Evolutionary conservation across 2,329 filamentous ascomycete species (phyloP), one percentile per base, ranked within the genome.

Genomic region (Tolypocladium sp.): DNA sequence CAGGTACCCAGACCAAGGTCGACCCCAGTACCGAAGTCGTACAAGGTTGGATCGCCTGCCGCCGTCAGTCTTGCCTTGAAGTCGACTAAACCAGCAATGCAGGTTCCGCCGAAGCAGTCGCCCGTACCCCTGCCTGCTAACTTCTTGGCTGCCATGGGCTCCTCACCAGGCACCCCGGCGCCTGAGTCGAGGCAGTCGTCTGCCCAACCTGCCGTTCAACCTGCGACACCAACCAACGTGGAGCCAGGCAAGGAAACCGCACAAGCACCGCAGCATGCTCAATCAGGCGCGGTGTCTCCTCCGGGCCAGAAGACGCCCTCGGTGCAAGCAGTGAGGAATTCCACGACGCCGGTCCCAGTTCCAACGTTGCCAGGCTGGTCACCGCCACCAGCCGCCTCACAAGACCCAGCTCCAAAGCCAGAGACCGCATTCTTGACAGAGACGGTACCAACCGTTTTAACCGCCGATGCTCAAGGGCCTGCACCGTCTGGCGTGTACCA

Each of bases 61-160:
- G 62, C 64, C 55, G 54, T 64, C 61, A 60, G 65, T 58, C 49
- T 64, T 59, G 63, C 63, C 58, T 58, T 60, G 56, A 65, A 65
- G 56, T 66, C 66, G 63, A 68, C 67, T 66, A 70, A 73, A 62
- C 63, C 65, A 63, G 63, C 63, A 58, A 64, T 64, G 51, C 63
- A 70, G 70, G 64, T 70, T 62, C 74, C 74, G 27, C 63, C 70
- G 17, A 78, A 77, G 63, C 68, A 78, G 58, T 77, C 76, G 1
- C 76, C 76, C 3, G 76, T 79, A 6, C 76, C 76, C 13, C 63
- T 79, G 12, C 76, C 76, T 1, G 72, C 76, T 6, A 75, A 76
- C 58, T 76, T 76, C 57, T 63, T 76, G 55, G 74, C 75, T n/a
- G 73, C 74, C 10, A 75, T 76, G 66, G 69, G 65, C 56, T 71